phyloP scores from a whole-genome alignment of 768 basidiomycete species.

The Lactarius sanguifluus region DNA sequence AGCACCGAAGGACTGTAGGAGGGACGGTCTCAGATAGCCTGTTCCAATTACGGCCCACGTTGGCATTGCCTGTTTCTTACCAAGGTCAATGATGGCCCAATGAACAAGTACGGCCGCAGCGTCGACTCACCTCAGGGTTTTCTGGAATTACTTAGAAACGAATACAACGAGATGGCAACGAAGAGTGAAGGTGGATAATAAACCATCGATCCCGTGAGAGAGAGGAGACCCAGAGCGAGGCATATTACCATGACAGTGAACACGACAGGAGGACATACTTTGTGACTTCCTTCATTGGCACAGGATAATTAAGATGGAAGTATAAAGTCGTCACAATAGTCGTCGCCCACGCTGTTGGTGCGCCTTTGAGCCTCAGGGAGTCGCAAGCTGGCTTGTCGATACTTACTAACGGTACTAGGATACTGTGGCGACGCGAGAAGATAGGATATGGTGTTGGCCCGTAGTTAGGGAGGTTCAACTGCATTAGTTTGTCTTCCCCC shows the following conservation, averaged over 20 bases:
- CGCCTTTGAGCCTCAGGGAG: background rate
- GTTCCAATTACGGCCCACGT: conserved; percentile 41
- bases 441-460: background rate
- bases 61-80: conserved; percentile 39
- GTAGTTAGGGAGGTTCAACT: background rate
- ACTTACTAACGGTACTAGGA: background rate
- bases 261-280: conserved; percentile 8
- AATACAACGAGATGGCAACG: conserved; percentile 35
- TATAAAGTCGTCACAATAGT: background rate
- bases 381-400: background rate
- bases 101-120: background rate
- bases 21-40: conserved; percentile 36
- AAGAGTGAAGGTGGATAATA: conserved; percentile 35
- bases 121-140: background rate
- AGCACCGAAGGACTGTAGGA: background rate
- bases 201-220: conserved; percentile 29
- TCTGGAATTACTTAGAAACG: conserved; percentile 32
- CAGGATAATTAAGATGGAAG: background rate
- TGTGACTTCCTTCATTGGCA: background rate
- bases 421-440: background rate
- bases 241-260: conserved; percentile 38
- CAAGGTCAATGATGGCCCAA: conserved; percentile 32
- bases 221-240: conserved; percentile 33
- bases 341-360: background rate
- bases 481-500: background rate